Conservation (phyloP, 331 rosid genomes). For the Ulmus americana region DNA sequence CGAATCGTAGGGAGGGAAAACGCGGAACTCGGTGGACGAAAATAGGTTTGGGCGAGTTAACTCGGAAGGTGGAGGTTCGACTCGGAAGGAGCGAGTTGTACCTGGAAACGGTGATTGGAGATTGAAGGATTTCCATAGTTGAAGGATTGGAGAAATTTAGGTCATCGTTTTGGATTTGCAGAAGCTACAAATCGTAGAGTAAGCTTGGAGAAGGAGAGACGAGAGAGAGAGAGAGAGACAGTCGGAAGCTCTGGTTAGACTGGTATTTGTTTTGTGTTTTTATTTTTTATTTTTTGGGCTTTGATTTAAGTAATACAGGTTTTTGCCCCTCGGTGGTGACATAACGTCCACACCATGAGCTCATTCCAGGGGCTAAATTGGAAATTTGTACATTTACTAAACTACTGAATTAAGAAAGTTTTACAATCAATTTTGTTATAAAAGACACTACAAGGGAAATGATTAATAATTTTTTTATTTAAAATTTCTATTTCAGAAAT, state of each 20-base stretch:
- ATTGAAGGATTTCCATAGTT: conserved; percentile 56
- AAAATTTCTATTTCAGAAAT: too few relatives aligned
- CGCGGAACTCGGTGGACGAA: conserved; percentile 22
- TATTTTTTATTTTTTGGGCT: not conserved
- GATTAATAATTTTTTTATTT: too few relatives aligned
- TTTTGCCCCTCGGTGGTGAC: conserved; percentile 6
- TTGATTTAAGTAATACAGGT: not conserved
- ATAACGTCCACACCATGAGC: conserved; percentile 41
- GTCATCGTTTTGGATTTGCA: conserved; percentile 18
- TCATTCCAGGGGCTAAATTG: conserved; percentile 28
- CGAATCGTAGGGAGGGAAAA: conserved; percentile 26
- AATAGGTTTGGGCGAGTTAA: conserved; percentile 32
- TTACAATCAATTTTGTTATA: too few relatives aligned
- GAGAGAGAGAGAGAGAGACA: not conserved
- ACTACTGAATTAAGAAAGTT: too few relatives aligned
- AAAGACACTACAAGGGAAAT: too few relatives aligned
- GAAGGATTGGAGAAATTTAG: conserved; percentile 15
- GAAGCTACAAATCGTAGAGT: not conserved
- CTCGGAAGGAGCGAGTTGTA: conserved; percentile 24
- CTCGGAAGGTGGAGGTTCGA: conserved; percentile 17
- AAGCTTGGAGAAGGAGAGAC: not conserved
- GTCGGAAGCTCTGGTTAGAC: conserved; percentile 6
- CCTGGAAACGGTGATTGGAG: conserved; percentile 34
- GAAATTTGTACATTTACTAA: not conserved
- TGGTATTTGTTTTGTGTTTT: not conserved